Conservation (phyloP, 331 rosid genomes). For the Erythrophleum ivorense region DNA sequence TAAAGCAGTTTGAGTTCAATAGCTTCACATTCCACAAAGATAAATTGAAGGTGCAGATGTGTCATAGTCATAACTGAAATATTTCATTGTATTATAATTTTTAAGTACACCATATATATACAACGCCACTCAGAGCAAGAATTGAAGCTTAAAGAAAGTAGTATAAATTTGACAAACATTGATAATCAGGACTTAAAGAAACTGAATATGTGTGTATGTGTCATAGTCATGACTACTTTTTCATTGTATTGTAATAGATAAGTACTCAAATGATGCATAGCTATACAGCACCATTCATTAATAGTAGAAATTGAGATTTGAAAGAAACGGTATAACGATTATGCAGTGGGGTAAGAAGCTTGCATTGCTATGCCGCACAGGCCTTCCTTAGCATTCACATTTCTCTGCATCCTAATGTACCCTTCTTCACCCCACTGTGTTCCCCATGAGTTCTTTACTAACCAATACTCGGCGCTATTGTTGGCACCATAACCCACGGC, state of each 20-base stretch:
- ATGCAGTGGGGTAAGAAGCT: slow-evolving; percentile 44
- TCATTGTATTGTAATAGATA: not conserved
- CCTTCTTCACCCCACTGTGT: slow-evolving; percentile 60
- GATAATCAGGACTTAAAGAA: too few species aligned
- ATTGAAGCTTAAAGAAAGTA: not conserved
- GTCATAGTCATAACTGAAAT: not conserved
- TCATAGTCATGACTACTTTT: not conserved
- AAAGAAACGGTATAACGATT: not conserved
- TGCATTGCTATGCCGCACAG: slow-evolving; percentile 59
- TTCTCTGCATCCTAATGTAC: slow-evolving; percentile 58
- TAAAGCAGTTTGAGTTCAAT: not conserved
- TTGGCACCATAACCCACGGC: slow-evolving; percentile 47
- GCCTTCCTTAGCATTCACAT: slow-evolving; percentile 48
- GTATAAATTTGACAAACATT: not conserved
- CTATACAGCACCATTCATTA: not conserved
- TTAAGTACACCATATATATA: not conserved
- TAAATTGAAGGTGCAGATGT: not conserved
- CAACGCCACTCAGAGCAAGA: not conserved
- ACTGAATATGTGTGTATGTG: not conserved
- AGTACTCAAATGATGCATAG: not conserved
- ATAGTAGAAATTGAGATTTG: not conserved
- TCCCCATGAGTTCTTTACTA: slow-evolving; percentile 68
- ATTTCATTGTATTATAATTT: not conserved
- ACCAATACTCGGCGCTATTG: slow-evolving; percentile 49
- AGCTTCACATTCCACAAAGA: not conserved